Evolutionary conservation across 78 protist genomes (phyloP).

Genomic region (Dictyostelium purpureum): DNA sequence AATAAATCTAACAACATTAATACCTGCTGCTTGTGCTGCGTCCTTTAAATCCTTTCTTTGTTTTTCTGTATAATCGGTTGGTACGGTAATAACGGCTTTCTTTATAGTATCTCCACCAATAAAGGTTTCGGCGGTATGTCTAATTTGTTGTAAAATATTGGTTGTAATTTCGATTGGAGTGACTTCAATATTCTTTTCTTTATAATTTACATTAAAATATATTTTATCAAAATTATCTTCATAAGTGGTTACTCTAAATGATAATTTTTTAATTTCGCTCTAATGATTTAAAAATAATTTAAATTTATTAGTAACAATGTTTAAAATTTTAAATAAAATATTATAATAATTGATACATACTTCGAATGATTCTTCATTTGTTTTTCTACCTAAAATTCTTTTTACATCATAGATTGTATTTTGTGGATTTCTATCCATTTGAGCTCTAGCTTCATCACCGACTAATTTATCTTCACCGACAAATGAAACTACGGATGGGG

Average conservation of each 20-base stretch:
- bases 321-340: too few species aligned
- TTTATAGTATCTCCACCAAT: constrained; percentile 86
- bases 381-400: constrained; percentile 81
- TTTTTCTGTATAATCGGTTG: constrained; percentile 90
- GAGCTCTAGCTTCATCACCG: constrained; percentile 96
- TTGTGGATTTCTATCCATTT: constrained; percentile 89
- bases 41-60: constrained; percentile 88
- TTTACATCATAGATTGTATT: constrained; percentile 94
- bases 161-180: constrained; percentile 88
- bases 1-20: constrained; percentile 95
- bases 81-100: constrained; percentile 94
- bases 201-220: constrained; percentile 82
- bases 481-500: constrained; percentile 96
- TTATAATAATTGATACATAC: constrained; percentile 68
- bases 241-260: constrained; percentile 84
- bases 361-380: constrained; percentile 85
- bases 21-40: constrained; percentile 89
- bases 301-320: too few species aligned
- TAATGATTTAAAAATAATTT: too few species aligned
- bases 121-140: constrained; percentile 89
- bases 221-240: constrained; percentile 26
- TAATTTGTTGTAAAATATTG: constrained; percentile 88
- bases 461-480: constrained; percentile 85
- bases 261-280: constrained; percentile 75
- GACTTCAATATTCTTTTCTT: constrained; percentile 81